These are phyloP conservation scores for Debaryomyces castellii DNA, from an alignment of 805 yeast species.

Conservation along the genomic window DNA sequence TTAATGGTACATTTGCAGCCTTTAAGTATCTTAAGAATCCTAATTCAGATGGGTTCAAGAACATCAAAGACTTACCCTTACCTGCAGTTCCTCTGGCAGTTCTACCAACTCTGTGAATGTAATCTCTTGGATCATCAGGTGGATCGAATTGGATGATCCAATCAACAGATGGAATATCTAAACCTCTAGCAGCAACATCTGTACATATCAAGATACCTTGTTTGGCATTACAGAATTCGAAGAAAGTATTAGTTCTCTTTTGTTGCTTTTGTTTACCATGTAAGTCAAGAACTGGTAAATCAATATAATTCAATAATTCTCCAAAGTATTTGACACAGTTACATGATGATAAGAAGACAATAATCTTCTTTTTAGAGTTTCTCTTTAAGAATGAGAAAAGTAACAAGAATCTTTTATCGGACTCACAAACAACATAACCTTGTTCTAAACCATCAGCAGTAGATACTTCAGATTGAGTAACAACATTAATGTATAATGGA, in stretches of 20 bases:
- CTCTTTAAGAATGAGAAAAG: slow-evolving; percentile 91
- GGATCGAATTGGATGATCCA: slow-evolving; percentile 99
- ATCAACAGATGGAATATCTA: slow-evolving; percentile 97
- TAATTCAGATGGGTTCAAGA: slow-evolving; percentile 87
- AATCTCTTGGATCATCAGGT: slow-evolving; percentile 99
- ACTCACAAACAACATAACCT: slow-evolving; percentile 96
- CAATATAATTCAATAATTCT: slow-evolving; percentile 92
- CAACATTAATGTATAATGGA: slow-evolving; percentile 91
- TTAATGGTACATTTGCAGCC: slow-evolving; percentile 95
- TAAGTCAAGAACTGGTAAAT: slow-evolving; percentile 91
- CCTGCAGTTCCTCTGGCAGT: slow-evolving; percentile 93
- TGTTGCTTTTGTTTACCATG: slow-evolving; percentile 99
- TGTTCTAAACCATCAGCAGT: slow-evolving; percentile 98
- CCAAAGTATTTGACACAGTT: slow-evolving; percentile 96
- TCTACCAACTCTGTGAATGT: slow-evolving; percentile 98
- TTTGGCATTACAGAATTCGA: slow-evolving; percentile 96
- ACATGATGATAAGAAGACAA: slow-evolving; percentile 94
- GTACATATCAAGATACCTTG: slow-evolving; percentile 93
- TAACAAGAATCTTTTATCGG: slow-evolving; percentile 88
- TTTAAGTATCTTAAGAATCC: slow-evolving; percentile 94
- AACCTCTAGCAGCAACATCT: slow-evolving; percentile 98
- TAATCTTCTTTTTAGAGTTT: slow-evolving; percentile 85
- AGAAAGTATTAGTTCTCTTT: slow-evolving; percentile 96
- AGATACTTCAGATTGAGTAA: slow-evolving; percentile 74
- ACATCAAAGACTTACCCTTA: slow-evolving; percentile 92